Conservation (phyloP, 2,329 filamentous ascomycete species). For the Ilyonectria robusta region DNA sequence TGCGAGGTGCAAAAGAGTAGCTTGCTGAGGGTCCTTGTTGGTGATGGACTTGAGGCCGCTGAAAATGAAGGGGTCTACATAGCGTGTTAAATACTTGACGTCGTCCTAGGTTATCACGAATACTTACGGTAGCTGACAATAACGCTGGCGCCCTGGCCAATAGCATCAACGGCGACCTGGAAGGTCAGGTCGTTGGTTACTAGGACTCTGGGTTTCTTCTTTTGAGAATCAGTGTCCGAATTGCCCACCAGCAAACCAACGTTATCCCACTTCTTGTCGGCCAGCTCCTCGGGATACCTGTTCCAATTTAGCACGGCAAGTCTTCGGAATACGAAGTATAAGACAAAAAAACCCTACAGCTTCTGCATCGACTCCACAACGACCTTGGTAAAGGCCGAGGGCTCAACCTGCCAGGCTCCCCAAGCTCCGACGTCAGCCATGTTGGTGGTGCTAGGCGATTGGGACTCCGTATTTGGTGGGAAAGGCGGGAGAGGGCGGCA, state of each 20-base stretch:
- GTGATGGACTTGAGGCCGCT: constrained; percentile 91
- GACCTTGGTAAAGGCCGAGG: constrained; percentile 62
- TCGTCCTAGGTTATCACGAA: not conserved
- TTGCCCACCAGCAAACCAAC: constrained; percentile 82
- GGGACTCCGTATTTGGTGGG: constrained; percentile 8
- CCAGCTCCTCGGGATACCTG: constrained; percentile 90
- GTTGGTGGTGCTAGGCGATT: constrained; percentile 20
- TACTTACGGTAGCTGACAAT: constrained; percentile 87
- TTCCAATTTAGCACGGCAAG: constrained; percentile 8
- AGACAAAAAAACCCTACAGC: constrained; percentile 69
- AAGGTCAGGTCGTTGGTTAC: constrained; percentile 91
- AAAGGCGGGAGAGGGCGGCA: constrained; percentile 19
- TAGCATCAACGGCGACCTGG: constrained; percentile 91
- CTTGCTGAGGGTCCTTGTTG: constrained; percentile 87
- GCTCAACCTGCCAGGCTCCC: constrained; percentile 58
- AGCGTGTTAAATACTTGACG: not conserved
- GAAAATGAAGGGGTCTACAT: constrained; percentile 94
- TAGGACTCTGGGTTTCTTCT: constrained; percentile 59
- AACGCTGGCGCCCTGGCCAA: constrained; percentile 80
- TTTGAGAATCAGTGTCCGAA: constrained; percentile 51
- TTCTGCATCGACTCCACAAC: constrained; percentile 85
- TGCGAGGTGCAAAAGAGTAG: constrained; percentile 84
- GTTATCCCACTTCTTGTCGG: constrained; percentile 95
- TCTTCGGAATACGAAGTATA: not conserved
- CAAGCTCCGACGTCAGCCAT: constrained; percentile 52